Percentiles rank a stretch among this genome's conserved stretches.
phyloP scores from a whole-genome alignment of 805 yeast genomes.

The Danielia reshetovae region DNA sequence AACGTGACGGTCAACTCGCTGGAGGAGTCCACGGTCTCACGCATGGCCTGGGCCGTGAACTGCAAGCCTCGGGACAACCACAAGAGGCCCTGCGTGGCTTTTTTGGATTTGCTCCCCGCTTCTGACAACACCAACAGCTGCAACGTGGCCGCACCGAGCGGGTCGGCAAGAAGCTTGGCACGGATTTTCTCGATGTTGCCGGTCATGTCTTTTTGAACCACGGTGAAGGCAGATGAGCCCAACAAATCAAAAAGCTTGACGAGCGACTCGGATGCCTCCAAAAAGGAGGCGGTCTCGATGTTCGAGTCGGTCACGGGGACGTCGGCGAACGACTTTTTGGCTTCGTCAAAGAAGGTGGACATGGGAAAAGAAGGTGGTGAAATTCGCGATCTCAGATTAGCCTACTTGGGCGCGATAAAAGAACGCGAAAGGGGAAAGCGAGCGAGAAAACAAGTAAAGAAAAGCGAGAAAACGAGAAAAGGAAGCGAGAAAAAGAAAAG shows the following conservation, averaged over 20 bases:
- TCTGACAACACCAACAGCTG: conserved; percentile 77
- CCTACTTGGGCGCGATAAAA: too few relatives aligned
- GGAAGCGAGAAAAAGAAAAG: too few relatives aligned
- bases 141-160: conserved; percentile 60
- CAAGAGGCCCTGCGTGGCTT: conserved; percentile 85
- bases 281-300: conserved; percentile 68
- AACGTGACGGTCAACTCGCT: conserved; percentile 72
- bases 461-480: too few relatives aligned
- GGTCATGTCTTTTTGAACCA: conserved; percentile 82
- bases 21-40: conserved; percentile 68
- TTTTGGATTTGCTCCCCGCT: conserved; percentile 60
- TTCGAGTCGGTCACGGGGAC: conserved; percentile 63
- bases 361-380: conserved; percentile 21
- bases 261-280: conserved; percentile 80
- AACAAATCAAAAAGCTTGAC: conserved; percentile 79
- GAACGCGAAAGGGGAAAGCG: too few relatives aligned
- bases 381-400: too few relatives aligned
- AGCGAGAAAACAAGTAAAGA: too few relatives aligned
- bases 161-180: conserved; percentile 59
- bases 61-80: conserved; percentile 86
- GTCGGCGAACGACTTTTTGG: conserved; percentile 70
- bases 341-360: conserved; percentile 79
- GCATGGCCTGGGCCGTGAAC: conserved; percentile 87
- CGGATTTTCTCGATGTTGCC: conserved; percentile 81
- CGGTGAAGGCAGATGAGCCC: conserved; percentile 80